A percentile compares a stretch with the other conserved stretches of the same genome.
These are phyloP conservation scores for Phialocephala subalpina DNA, from an alignment of 2,329 filamentous ascomycete species.

Conservation along the genomic window DNA sequence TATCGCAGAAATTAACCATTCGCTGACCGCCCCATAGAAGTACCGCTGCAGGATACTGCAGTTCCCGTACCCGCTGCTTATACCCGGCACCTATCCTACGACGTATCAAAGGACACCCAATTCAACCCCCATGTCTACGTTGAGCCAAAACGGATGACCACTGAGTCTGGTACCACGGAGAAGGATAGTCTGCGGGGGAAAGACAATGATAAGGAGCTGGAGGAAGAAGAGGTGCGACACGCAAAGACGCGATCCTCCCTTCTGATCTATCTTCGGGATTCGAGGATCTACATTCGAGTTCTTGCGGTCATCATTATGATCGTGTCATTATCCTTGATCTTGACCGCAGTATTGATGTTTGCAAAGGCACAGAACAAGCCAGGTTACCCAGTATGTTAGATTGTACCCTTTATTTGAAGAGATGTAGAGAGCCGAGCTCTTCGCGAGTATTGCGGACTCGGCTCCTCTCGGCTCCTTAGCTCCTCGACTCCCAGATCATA, in stretches of 20 bases:
- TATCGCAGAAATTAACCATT: no score
- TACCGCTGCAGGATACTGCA: constrained; percentile 4
- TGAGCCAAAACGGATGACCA: not conserved
- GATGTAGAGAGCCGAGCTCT: no score
- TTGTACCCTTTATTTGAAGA: no score
- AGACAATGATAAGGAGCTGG: not conserved
- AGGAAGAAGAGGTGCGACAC: not conserved
- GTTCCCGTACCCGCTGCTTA: constrained; percentile 27
- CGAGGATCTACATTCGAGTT: constrained; percentile 47
- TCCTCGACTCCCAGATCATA: no score
- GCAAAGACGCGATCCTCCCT: constrained; percentile 8
- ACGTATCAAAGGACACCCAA: not conserved
- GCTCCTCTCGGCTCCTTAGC: no score
- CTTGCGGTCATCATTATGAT: constrained; percentile 32
- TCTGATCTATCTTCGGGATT: constrained; percentile 10
- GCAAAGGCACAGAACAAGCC: constrained; percentile 25
- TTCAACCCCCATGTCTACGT: constrained; percentile 18
- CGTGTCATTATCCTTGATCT: constrained; percentile 29
- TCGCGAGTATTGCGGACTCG: no score
- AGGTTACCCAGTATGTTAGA: constrained; percentile 23
- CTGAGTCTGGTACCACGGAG: not conserved
- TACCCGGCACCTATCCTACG: constrained; percentile 28
- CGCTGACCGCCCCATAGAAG: not conserved
- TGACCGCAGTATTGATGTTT: constrained; percentile 31
- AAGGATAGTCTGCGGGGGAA: not conserved